phyloP scores from a whole-genome alignment of 768 basidiomycete genomes.

The Thelephora aurantiotincta region DNA sequence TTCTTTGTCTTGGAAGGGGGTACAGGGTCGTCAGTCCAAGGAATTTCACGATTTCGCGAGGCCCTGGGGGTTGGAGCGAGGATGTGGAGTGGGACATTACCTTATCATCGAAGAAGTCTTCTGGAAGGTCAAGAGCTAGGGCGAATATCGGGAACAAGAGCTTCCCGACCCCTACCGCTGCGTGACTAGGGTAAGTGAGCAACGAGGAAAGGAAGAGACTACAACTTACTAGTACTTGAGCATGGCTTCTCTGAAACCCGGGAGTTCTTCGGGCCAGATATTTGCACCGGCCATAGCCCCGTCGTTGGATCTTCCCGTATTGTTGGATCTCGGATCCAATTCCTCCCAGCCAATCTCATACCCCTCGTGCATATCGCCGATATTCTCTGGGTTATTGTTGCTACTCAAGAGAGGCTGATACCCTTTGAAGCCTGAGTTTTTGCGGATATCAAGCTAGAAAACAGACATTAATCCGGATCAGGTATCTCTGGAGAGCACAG shows the following conservation, averaged over 20 bases:
- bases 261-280: slow-evolving; percentile 57
- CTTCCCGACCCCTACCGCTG: slow-evolving; percentile 44
- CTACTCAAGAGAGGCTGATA: slow-evolving; percentile 64
- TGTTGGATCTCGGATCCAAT: slow-evolving; percentile 10
- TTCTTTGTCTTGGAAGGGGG: slow-evolving; percentile 41
- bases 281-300: slow-evolving; percentile 55
- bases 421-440: slow-evolving; percentile 66
- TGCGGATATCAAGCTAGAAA: slow-evolving; percentile 48
- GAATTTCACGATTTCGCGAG: neutral
- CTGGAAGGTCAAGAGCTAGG: slow-evolving; percentile 60
- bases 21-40: neutral
- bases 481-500: neutral
- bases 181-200: slow-evolving; percentile 24
- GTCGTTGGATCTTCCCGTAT: slow-evolving; percentile 16
- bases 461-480: slow-evolving; percentile 5
- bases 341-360: slow-evolving; percentile 74
- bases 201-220: neutral
- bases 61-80: neutral
- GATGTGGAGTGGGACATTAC: slow-evolving; percentile 18
- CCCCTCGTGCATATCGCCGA: slow-evolving; percentile 80
- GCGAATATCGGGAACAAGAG: slow-evolving; percentile 76
- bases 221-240: slow-evolving; percentile 50
- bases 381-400: slow-evolving; percentile 49
- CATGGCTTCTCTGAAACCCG: slow-evolving; percentile 45
- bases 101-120: slow-evolving; percentile 76